Evolutionary conservation across 208 protist species (phyloP), one percentile per base, ranked within the genome.

Genomic region (Lotmaria passim): DNA sequence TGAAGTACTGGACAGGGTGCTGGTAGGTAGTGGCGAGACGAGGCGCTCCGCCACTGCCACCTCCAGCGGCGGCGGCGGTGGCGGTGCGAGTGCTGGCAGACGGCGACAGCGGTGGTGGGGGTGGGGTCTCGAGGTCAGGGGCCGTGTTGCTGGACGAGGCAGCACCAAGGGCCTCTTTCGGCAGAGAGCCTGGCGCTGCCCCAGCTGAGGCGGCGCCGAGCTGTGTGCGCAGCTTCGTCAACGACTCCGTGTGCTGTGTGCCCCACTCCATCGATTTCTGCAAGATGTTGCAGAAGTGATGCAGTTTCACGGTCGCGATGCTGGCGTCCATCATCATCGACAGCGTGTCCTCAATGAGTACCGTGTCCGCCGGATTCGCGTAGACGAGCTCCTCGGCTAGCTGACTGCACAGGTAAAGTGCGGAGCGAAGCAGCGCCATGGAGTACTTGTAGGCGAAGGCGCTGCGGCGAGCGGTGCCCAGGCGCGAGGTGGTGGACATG

Each of bases 261-360:
- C 38, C 28, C 34, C 39, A 34, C 14, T 77, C 50, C 3, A 79
- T 69, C 3, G 58, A 50, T 7, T 73, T 33, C 50, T 76, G 75
- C 50, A 92, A 64, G 8, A 77, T 82, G 3, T 62, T 48, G 65
- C 87, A 93, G 64, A 96, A 91, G 67, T 93, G 81, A 26, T 70
- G 85, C 52, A 96, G 76, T 69, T 93, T 91, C 46, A 92, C 85
- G 15, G 82, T 86, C 5, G 78, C 87, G 65, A 94, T 89, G 52
- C 86, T 75, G 8, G 81, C 71, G 59, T 96, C 91, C 89, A 96
- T 94, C 91, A 96, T 94, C 67, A 86, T 83, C 24, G 86, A 93
- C 26, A 96, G 78, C 17, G 80, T 86, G 63, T 94, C 87, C 60
- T 96, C 91, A 50, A 96, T 90, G 10, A 88, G 69, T 21, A 96